Evolutionary conservation across 2,329 filamentous ascomycete genomes (phyloP).

Genomic region (Hypoxylon sp.): DNA sequence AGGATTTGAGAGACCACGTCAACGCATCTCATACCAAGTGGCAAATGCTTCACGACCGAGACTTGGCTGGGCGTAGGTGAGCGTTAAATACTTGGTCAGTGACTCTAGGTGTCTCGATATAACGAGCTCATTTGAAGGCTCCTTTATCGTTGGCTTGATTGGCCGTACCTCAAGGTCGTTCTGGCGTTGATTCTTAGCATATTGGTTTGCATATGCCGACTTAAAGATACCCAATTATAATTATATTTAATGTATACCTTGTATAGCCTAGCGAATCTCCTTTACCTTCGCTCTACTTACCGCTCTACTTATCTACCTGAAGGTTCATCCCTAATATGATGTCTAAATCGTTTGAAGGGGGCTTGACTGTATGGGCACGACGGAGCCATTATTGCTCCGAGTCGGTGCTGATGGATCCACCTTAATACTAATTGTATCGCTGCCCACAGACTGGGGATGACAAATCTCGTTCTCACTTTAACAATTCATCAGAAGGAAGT

Average conservation of each 20-base stretch:
- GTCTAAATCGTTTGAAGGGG: background rate
- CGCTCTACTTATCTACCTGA: too few relatives aligned
- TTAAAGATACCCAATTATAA: constrained; percentile 12
- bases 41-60: constrained; percentile 57
- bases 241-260: background rate
- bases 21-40: constrained; percentile 56
- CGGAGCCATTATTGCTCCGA: constrained; percentile 36
- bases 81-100: background rate
- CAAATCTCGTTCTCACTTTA: constrained; percentile 13
- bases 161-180: background rate
- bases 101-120: background rate
- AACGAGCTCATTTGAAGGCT: background rate
- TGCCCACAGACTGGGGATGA: constrained; percentile 11
- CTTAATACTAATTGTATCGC: background rate
- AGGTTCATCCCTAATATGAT: too few relatives aligned
- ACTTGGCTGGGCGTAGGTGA: constrained; percentile 43
- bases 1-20: constrained; percentile 52
- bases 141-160: background rate
- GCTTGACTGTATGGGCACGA: background rate
- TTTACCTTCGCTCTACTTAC: background rate
- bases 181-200: background rate
- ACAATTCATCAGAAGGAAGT: background rate
- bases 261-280: background rate
- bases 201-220: background rate
- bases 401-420: background rate